Conservation (phyloP, 2,329 filamentous ascomycete species). For the Botryosphaeria dothidea region DNA sequence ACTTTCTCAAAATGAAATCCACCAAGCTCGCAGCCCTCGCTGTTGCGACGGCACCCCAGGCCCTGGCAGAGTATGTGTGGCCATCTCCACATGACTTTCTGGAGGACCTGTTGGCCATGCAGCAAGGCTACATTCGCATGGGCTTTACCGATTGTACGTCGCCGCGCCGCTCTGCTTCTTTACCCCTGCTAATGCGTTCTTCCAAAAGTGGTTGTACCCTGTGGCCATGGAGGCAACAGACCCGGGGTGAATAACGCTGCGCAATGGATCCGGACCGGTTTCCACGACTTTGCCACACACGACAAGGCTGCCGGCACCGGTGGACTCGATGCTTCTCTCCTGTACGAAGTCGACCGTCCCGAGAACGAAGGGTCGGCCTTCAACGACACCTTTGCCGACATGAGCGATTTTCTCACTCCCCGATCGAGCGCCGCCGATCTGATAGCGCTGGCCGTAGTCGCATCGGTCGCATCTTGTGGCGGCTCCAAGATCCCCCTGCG, state of each 20-base stretch:
- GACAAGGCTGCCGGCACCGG: slow-evolving; percentile 1
- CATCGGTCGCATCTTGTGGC: not conserved
- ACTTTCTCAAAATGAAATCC: not conserved
- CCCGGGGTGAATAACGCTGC: not conserved
- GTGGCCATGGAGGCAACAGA: not conserved
- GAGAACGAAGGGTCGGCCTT: slow-evolving; percentile 1
- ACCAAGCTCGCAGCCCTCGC: not conserved
- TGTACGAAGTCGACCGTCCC: not conserved
- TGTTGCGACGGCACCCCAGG: not conserved
- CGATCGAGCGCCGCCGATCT: not conserved
- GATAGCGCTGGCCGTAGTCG: not conserved
- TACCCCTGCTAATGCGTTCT: not conserved
- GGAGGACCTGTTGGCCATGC: slow-evolving; percentile 1
- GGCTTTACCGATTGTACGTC: slow-evolving; percentile 8
- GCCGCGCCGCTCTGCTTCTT: not conserved
- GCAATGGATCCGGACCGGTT: slow-evolving; percentile 8
- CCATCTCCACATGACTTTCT: not conserved
- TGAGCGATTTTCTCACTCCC: not conserved
- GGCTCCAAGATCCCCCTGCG: not conserved
- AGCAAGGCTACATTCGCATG: not conserved
- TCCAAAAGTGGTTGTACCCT: not conserved
- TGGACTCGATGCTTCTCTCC: slow-evolving; percentile 9
- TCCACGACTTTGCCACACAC: slow-evolving; percentile 6
- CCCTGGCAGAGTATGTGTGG: not conserved
- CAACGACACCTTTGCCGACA: slow-evolving; percentile 1